phyloP scores from a whole-genome alignment of 306 rosid genomes.

The Elaeagnus macrophylla region DNA sequence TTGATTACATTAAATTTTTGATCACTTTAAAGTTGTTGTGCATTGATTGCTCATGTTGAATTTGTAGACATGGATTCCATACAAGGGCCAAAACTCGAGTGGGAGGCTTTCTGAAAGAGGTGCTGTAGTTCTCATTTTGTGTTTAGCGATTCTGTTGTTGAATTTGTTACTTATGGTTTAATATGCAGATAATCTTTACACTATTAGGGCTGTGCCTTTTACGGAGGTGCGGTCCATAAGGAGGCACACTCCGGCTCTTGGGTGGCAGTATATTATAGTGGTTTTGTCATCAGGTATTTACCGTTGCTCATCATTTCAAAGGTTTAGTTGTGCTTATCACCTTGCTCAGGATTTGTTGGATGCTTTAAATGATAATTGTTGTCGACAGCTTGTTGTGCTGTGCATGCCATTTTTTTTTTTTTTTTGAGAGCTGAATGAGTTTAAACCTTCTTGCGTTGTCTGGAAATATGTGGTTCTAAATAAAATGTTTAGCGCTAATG shows the following conservation, averaged over 20 bases:
- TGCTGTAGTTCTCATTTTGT: slow-evolving; percentile 20
- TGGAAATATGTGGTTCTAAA: too few relatives aligned
- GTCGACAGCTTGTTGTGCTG: too few relatives aligned
- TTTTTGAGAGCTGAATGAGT: too few relatives aligned
- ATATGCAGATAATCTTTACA: slow-evolving; percentile 70
- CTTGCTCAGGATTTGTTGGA: background rate
- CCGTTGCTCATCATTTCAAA: background rate
- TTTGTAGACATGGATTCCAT: slow-evolving; percentile 84
- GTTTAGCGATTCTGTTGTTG: slow-evolving; percentile 5
- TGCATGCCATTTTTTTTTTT: too few relatives aligned
- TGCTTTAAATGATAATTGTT: too few relatives aligned
- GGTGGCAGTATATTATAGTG: slow-evolving; percentile 86
- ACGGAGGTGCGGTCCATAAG: slow-evolving; percentile 83
- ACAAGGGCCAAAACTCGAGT: slow-evolving; percentile 58
- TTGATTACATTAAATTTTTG: background rate
- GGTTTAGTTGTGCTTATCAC: background rate
- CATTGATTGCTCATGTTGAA: slow-evolving; percentile 6
- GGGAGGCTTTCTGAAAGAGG: slow-evolving; percentile 74
- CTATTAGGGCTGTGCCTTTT: slow-evolving; percentile 71
- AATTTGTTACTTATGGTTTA: slow-evolving; percentile 21
- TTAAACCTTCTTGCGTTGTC: too few relatives aligned
- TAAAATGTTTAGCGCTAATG: too few relatives aligned
- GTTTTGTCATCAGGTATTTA: slow-evolving; percentile 74
- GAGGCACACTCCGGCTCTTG: slow-evolving; percentile 81
- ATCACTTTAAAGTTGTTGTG: background rate